Percentiles rank a stretch among this genome's conserved stretches.
Evolutionary conservation across 1,139 yeast genomes (phyloP).

Genomic region (Diutina siamensis): DNA sequence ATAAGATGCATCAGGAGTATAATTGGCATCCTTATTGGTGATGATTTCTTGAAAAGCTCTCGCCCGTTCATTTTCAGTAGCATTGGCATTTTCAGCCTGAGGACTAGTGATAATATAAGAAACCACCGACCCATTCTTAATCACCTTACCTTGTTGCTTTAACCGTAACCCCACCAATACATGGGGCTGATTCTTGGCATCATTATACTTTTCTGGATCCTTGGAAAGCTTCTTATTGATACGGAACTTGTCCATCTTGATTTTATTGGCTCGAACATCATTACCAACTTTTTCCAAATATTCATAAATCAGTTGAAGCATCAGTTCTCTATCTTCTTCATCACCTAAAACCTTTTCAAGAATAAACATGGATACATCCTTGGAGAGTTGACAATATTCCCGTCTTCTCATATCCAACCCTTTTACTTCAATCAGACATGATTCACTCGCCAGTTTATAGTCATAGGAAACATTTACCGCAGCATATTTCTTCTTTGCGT

Average conservation of each 20-base stretch:
- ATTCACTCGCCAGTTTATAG: conserved; percentile 39
- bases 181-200: conserved; percentile 80
- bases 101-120: conserved; percentile 55
- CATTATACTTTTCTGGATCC: conserved; percentile 64
- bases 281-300: conserved; percentile 52
- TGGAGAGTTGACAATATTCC: conserved; percentile 88
- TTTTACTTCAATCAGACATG: conserved; percentile 66
- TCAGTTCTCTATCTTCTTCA: conserved; percentile 71
- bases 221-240: conserved; percentile 69
- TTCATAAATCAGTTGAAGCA: conserved; percentile 60
- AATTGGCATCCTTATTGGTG: conserved; percentile 28
- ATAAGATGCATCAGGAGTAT: conserved; percentile 63
- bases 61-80: conserved; percentile 61
- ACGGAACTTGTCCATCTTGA: conserved; percentile 54
- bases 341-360: conserved; percentile 54
- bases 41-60: conserved; percentile 65
- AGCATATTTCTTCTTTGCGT: conserved; percentile 97
- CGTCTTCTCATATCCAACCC: conserved; percentile 97
- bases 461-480: conserved; percentile 56
- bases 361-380: conserved; percentile 72
- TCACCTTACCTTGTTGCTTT: conserved; percentile 68
- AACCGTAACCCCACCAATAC: conserved; percentile 86
- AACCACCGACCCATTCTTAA: conserved; percentile 84
- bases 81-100: conserved; percentile 22
- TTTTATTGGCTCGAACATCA: conserved; percentile 49